Evolutionary conservation across 345 rosid species (phyloP), one percentile per base, ranked within the genome.

Genomic region (Rhizophora mangle): DNA sequence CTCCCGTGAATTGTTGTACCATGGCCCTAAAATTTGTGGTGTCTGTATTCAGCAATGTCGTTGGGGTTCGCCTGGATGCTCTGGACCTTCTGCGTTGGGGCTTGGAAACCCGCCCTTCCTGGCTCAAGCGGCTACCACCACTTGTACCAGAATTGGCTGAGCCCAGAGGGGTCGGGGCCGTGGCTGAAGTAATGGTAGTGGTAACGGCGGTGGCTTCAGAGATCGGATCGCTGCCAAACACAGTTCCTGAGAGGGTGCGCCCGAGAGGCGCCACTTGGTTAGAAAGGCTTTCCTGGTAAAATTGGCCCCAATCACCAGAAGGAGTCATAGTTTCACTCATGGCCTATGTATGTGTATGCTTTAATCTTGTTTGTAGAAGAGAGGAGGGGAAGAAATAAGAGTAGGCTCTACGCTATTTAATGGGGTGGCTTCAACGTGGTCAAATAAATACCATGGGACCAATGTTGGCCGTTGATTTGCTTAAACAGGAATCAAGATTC

Each of bases 1-100:
- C 90, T 0, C 99, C 99, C 0, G 99, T 95, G 83, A 85, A 95
- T 43, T 95, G 99, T 49, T 95, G 99, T 56, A 95, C 99, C 96
- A 95, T 85, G 80, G 97, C 96, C 1, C 99, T 81, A 79, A 95
- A 95, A 60, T 95, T 95, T 1, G 93, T 68, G 6, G 97, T 88
- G 81, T 95, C 97, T 2, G 99, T 95, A 76, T 88, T 92, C 56
- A 95, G 83, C 51, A 92, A 79, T 29, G 99, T 92, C 59, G 99
- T 92, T 0, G 99, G 99, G 70, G 97, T 92, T 68, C 99, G 74
- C 64, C 99, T 82, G 8, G 99, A 95, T 5, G 99, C 99, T 71
- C 99, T 85, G 2, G 96, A 87, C 63, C 99, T 79, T 73, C 93
- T 78, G n/a, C 99, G 89, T 8, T 77, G 65, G 3, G 97, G 96